Evolutionary conservation across 139 green algal species (phyloP).

Genomic region (Chlamydomonas schloesseri): DNA sequence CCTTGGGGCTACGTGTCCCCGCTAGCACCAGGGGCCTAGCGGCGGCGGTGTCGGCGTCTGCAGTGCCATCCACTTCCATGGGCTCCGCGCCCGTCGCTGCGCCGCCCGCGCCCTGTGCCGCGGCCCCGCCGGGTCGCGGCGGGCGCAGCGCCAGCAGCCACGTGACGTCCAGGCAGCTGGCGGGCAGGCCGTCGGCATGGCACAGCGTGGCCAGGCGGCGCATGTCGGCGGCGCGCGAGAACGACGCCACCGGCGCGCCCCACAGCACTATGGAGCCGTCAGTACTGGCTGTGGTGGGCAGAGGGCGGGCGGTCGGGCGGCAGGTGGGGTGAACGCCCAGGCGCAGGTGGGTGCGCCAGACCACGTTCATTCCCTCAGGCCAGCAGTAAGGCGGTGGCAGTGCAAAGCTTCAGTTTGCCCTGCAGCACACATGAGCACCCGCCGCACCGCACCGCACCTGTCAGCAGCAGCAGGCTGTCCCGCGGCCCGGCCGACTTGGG

Average conservation of each 20-base stretch:
- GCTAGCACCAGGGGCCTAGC: too few relatives aligned
- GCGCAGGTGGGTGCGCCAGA: neutral
- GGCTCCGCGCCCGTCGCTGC: neutral
- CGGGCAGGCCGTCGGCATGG: conserved; percentile 23
- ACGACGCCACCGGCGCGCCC: conserved; percentile 1
- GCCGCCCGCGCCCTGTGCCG: neutral
- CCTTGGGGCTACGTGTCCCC: too few relatives aligned
- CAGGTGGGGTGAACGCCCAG: too few relatives aligned
- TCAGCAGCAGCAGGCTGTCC: conserved; percentile 28
- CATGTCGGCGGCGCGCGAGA: conserved; percentile 7
- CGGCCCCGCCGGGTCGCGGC: too few relatives aligned
- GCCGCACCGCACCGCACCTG: too few relatives aligned
- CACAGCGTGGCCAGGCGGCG: neutral
- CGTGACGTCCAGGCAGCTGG: conserved; percentile 11
- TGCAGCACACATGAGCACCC: too few relatives aligned
- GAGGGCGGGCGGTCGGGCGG: neutral
- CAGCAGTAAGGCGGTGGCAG: too few relatives aligned
- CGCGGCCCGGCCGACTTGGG: neutral
- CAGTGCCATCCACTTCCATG: conserved; percentile 15
- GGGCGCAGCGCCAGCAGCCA: conserved; percentile 1
- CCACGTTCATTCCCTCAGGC: too few relatives aligned
- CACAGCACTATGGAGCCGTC: conserved; percentile 25
- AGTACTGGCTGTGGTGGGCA: neutral
- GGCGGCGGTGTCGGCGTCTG: too few relatives aligned
- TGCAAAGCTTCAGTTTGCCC: too few relatives aligned